Percentiles rank a stretch among this genome's conserved stretches.
Conservation (phyloP, 345 rosid genomes). For the Pistacia integerrima region DNA sequence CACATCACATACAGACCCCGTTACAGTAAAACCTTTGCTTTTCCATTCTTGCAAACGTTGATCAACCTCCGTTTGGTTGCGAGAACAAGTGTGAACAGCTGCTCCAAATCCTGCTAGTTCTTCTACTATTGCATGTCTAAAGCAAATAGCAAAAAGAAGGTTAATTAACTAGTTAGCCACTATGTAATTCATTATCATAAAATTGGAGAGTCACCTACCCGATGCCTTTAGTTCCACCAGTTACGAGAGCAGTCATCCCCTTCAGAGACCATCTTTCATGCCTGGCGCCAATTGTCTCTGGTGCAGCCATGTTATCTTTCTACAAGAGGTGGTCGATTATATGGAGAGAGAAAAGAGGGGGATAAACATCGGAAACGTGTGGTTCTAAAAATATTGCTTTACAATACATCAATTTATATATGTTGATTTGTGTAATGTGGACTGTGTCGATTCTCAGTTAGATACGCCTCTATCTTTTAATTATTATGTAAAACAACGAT, state of each 20-base stretch:
- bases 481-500: no score
- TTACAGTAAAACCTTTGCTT: slow-evolving; percentile 16
- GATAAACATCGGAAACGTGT: no score
- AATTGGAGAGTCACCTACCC: background rate
- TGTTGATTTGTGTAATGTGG: no score
- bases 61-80: slow-evolving; percentile 5
- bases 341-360: no score
- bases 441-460: no score
- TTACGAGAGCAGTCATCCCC: slow-evolving; percentile 28
- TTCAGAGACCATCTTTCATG: slow-evolving; percentile 25
- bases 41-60: slow-evolving; percentile 16
- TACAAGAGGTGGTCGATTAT: no score
- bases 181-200: no score
- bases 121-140: slow-evolving; percentile 7
- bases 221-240: slow-evolving; percentile 32
- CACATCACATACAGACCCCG: slow-evolving; percentile 23
- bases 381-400: no score
- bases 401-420: no score
- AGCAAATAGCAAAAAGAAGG: background rate
- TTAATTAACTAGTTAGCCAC: background rate
- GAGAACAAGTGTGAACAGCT: background rate
- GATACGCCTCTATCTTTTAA: no score
- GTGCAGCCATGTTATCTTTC: background rate
- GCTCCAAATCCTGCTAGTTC: slow-evolving; percentile 10
- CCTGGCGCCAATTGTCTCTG: background rate